These are phyloP conservation scores for Aspergillus neoniger DNA, from an alignment of 2,329 filamentous ascomycete genomes.

Conservation along the genomic window DNA sequence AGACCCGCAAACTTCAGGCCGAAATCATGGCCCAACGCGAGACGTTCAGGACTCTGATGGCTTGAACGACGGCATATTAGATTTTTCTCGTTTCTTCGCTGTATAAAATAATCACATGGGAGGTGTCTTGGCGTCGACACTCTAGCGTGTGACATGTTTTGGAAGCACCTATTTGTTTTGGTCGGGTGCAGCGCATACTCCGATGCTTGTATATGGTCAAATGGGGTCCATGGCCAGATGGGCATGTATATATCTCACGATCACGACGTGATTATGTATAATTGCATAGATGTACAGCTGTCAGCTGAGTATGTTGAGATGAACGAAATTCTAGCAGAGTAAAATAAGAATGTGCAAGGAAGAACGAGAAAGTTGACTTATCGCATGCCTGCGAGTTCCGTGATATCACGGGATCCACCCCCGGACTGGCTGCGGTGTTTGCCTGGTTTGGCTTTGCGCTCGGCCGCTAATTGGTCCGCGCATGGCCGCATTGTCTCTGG, in stretches of 20 bases:
- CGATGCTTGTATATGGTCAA: conserved; percentile 16
- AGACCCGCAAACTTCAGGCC: conserved; percentile 69
- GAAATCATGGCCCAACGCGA: conserved; percentile 66
- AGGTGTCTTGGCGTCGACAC: conserved; percentile 10
- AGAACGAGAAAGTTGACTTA: too few species aligned
- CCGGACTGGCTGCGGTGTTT: not conserved
- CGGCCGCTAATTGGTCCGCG: not conserved
- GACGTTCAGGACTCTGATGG: conserved; percentile 56
- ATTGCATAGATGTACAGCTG: conserved; percentile 8
- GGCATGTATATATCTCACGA: conserved; percentile 15
- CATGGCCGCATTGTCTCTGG: not conserved
- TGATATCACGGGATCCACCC: not conserved
- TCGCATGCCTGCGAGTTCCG: not conserved
- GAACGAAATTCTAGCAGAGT: not conserved
- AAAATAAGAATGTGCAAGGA: not conserved
- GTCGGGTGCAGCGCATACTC: conserved; percentile 11
- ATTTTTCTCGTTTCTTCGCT: conserved; percentile 3
- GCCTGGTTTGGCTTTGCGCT: not conserved
- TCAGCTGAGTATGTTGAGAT: not conserved
- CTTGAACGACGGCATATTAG: conserved; percentile 11
- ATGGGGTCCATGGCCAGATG: conserved; percentile 6
- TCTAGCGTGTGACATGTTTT: conserved; percentile 1
- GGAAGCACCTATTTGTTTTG: conserved; percentile 8
- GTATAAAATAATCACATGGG: conserved; percentile 5
- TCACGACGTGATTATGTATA: conserved; percentile 12